Evolutionary conservation across 495 filamentous ascomycete species (phyloP), one percentile per base, ranked within the genome.

Genomic region (Talaromyces thailandensis): DNA sequence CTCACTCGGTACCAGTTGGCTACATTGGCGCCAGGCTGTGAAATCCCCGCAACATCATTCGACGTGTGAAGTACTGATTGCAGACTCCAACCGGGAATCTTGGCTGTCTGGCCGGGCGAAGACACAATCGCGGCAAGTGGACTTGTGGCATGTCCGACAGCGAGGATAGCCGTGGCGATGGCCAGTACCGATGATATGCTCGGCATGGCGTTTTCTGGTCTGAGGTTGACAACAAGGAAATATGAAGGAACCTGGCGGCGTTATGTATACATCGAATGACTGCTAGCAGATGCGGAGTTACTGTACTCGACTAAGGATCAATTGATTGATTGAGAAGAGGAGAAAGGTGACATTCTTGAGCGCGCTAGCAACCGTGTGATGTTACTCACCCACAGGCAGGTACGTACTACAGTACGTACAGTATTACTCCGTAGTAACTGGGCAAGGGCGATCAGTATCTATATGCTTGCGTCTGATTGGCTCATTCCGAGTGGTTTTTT

Each of bases 41-140:
- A 86, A 21, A 86, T 69, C 0, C 52, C 58, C 1, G 66, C 50
- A 12, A 82, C 65, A 57, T 82, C 69, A 16, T 65, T 69, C 2
- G 70, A 65, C 0, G 69, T 69, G 53, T 65, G 64, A 1, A 76
- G 73, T 4, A 76, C 66, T 1, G 82, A 84, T 63, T 83, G 78
- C 23, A 88, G 66, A 60, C 82, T 71, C 86, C 86, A 87, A 56
- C 72, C 72, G 21, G 81, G 79, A 28, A 88, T 78, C 14, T 73
- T 65, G 1, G 74, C 71, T 4, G 62, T 64, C n/a, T 82, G 71
- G 21, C 81, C 76, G 3, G 73, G 63, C 9, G 66, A 68, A 11
- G 70, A 69, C 29, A 73, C 61, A 25, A 77, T 61, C n/a, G 59
- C n/a, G n/a, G 40, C 2, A 23, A 9, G 16, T 11, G 59, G 16